These are phyloP conservation scores for Neopestalotiopsis sp. DNA, from an alignment of 2,329 filamentous ascomycete species.

Conservation along the genomic window DNA sequence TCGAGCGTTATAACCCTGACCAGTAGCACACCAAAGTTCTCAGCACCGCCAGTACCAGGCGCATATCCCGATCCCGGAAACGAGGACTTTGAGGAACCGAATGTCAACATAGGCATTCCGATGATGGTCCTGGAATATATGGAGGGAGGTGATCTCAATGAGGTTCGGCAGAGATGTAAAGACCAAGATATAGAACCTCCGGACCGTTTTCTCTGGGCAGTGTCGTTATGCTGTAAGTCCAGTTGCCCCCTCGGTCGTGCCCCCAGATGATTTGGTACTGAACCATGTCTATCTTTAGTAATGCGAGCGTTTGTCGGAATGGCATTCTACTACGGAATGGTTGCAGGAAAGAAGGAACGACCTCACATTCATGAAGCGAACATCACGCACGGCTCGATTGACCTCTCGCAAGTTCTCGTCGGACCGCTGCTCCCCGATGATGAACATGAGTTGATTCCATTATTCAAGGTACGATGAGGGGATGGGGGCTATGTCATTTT, in stretches of 20 bases:
- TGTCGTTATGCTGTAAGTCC: conserved; percentile 9
- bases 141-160: conserved; percentile 7
- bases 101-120: not conserved
- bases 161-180: conserved; percentile 5
- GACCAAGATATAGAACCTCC: not conserved
- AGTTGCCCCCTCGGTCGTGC: not conserved
- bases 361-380: not conserved
- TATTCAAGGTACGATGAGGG: conserved; percentile 14
- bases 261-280: not conserved
- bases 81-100: not conserved
- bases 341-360: not conserved
- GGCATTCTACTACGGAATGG: not conserved
- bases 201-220: conserved; percentile 12
- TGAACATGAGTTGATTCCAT: conserved; percentile 4
- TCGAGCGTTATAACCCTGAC: not conserved
- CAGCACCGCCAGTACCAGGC: not conserved
- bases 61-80: not conserved
- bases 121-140: conserved; percentile 14
- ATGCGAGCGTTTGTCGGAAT: not conserved
- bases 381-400: conserved; percentile 3
- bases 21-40: not conserved
- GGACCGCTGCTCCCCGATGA: conserved; percentile 7
- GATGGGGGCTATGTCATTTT: not conserved
- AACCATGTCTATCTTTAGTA: not conserved
- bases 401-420: conserved; percentile 13